Conservation (phyloP, 2,329 filamentous ascomycete species). For the Claviceps pusilla region DNA sequence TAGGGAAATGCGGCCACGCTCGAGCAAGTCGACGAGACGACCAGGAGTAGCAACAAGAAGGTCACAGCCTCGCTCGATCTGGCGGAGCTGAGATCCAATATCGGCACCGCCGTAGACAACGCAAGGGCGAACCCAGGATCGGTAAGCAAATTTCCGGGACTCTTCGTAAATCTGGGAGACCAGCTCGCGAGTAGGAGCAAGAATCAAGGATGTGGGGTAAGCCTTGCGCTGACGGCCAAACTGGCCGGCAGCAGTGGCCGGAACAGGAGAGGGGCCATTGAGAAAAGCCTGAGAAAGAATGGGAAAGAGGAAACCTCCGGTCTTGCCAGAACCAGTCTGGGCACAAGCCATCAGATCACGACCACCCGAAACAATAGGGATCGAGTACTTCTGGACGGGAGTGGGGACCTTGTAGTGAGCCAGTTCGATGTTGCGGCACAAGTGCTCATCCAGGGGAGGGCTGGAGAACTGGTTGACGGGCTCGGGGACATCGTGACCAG, state of each 20-base stretch:
- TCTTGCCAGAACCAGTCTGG: conserved; percentile 99
- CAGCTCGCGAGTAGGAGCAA: conserved; percentile 93
- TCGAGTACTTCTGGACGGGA: conserved; percentile 97
- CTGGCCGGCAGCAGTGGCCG: conserved; percentile 49
- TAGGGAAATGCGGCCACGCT: conserved; percentile 94
- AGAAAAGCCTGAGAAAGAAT: conserved; percentile 96
- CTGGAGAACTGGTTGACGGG: conserved; percentile 82
- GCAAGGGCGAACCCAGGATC: conserved; percentile 95
- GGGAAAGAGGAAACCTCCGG: conserved; percentile 97
- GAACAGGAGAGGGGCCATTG: conserved; percentile 62
- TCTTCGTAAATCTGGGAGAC: conserved; percentile 98
- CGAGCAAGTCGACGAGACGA: conserved; percentile 93
- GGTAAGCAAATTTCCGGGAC: conserved; percentile 94
- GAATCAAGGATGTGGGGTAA: conserved; percentile 86
- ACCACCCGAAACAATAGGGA: conserved; percentile 94
- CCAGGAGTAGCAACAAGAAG: conserved; percentile 92
- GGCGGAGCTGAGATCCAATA: conserved; percentile 92
- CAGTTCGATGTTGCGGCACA: conserved; percentile 83
- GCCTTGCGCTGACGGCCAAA: conserved; percentile 94
- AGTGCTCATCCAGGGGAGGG: conserved; percentile 86
- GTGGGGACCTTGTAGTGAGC: conserved; percentile 92
- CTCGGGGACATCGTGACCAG: conserved; percentile 83
- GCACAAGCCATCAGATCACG: conserved; percentile 99
- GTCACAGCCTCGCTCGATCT: conserved; percentile 95
- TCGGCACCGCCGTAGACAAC: conserved; percentile 99